phyloP scores from a whole-genome alignment of 1,139 yeast genomes.

The Candida albicans region DNA sequence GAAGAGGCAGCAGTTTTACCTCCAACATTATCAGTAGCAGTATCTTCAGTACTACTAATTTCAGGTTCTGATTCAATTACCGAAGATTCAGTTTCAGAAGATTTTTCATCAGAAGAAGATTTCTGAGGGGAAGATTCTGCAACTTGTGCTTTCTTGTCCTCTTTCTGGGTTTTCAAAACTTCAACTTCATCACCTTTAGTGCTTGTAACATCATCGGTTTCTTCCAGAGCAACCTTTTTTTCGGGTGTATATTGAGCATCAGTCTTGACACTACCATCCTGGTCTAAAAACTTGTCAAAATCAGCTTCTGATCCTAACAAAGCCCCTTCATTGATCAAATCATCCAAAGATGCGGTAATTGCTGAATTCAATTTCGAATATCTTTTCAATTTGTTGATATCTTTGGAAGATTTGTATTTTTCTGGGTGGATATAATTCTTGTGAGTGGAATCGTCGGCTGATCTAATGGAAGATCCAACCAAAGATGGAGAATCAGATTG shows the following conservation, averaged over 20 bases:
- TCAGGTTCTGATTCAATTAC: no score
- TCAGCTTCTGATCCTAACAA: conserved; percentile 57
- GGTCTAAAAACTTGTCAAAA: conserved; percentile 52
- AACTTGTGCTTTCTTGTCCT: no score
- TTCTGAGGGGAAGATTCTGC: no score
- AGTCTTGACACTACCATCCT: conserved; percentile 50
- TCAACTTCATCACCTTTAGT: conserved; percentile 2
- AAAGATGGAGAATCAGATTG: conserved; percentile 53
- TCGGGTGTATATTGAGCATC: conserved; percentile 34
- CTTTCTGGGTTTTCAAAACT: not conserved
- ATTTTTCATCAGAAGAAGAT: no score
- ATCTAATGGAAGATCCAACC: conserved; percentile 55
- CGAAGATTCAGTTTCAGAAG: no score
- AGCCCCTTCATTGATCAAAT: conserved; percentile 61
- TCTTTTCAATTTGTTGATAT: conserved; percentile 4
- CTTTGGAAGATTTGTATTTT: conserved; percentile 28
- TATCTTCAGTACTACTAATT: not conserved
- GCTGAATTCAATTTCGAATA: conserved; percentile 20
- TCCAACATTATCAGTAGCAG: not conserved
- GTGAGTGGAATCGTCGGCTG: conserved; percentile 50
- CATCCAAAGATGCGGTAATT: conserved; percentile 52
- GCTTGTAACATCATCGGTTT: conserved; percentile 13
- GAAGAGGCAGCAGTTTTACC: conserved; percentile 8
- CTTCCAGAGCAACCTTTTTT: conserved; percentile 9
- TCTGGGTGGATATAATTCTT: conserved; percentile 51